A percentile compares a stretch with the other conserved stretches of the same genome.
These are phyloP conservation scores for Cladosporium sp. DNA, from an alignment of 2,329 filamentous ascomycete species.

Conservation along the genomic window DNA sequence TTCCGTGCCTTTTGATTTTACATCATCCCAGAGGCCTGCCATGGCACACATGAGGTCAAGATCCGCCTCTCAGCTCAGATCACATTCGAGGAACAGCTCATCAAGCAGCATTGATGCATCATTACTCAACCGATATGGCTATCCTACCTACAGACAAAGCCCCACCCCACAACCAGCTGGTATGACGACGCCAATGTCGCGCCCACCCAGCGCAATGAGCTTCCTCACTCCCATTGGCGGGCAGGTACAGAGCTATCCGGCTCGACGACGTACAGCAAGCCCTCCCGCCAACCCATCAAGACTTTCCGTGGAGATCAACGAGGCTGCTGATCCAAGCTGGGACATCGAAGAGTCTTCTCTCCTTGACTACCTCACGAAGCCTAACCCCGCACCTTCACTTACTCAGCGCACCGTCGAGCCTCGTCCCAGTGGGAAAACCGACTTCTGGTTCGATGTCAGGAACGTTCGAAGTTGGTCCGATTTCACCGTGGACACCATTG, in stretches of 20 bases:
- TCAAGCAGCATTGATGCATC: conserved; percentile 31
- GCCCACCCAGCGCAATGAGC: conserved; percentile 32
- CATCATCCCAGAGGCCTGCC: conserved; percentile 19
- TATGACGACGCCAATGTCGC: conserved; percentile 23
- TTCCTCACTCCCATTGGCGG: conserved; percentile 32
- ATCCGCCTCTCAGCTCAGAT: conserved; percentile 24
- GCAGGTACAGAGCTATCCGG: conserved; percentile 29
- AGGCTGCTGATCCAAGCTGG: conserved; percentile 30
- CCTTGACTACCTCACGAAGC: conserved; percentile 69
- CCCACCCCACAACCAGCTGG: conserved; percentile 32
- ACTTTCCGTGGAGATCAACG: conserved; percentile 33
- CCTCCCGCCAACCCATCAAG: conserved; percentile 42
- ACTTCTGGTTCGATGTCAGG: conserved; percentile 96
- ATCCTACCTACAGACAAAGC: conserved; percentile 66
- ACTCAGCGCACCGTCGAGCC: conserved; percentile 71
- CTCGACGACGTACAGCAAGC: conserved; percentile 25
- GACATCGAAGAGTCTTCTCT: conserved; percentile 60
- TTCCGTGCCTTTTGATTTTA: conserved; percentile 19
- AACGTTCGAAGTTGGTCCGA: conserved; percentile 79
- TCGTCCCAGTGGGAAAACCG: conserved; percentile 65
- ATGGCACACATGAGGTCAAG: conserved; percentile 25
- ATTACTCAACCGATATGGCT: conserved; percentile 59
- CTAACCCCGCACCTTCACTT: conserved; percentile 78
- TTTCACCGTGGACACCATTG: conserved; percentile 71
- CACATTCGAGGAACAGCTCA: conserved; percentile 30